Percentiles rank a stretch among this genome's conserved stretches.
phyloP scores from a whole-genome alignment of 2,329 filamentous ascomycete genomes.

The Colletotrichum agaves region DNA sequence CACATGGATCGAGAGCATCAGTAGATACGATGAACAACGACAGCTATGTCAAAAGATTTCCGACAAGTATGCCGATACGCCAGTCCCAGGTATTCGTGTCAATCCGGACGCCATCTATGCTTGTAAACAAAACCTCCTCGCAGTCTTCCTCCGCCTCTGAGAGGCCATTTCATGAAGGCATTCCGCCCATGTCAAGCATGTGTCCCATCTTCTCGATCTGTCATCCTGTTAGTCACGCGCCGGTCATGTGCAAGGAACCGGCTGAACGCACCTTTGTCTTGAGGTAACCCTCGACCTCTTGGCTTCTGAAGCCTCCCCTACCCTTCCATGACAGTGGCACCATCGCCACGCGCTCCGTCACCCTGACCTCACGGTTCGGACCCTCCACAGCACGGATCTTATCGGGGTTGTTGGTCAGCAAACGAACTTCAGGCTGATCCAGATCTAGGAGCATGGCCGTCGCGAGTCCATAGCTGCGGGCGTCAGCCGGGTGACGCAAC shows the following conservation, averaged over 20 bases:
- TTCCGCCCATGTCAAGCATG: slow-evolving; percentile 69
- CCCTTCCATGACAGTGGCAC: slow-evolving; percentile 94
- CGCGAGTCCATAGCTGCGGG: slow-evolving; percentile 93
- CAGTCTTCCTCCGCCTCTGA: neutral
- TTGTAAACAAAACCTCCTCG: slow-evolving; percentile 4
- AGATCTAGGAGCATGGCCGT: slow-evolving; percentile 94
- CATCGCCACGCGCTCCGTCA: slow-evolving; percentile 94
- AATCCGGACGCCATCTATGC: slow-evolving; percentile 33
- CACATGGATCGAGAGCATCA: slow-evolving; percentile 11
- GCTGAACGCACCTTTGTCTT: slow-evolving; percentile 82
- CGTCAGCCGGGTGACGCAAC: slow-evolving; percentile 91
- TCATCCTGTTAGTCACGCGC: neutral
- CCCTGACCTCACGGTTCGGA: slow-evolving; percentile 85
- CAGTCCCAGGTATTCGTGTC: slow-evolving; percentile 37
- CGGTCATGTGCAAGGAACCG: neutral
- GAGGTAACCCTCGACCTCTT: slow-evolving; percentile 93
- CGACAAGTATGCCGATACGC: slow-evolving; percentile 29
- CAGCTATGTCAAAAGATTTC: slow-evolving; percentile 1
- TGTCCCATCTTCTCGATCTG: slow-evolving; percentile 92
- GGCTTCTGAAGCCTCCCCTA: slow-evolving; percentile 82
- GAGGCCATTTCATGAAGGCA: slow-evolving; percentile 25
- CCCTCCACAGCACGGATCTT: slow-evolving; percentile 96
- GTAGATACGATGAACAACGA: slow-evolving; percentile 11
- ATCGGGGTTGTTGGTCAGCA: slow-evolving; percentile 97
- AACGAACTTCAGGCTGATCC: slow-evolving; percentile 78